Base-by-base conservation (phyloP, 1,284 basidiomycete species). In the Leccinum glutinopallens region DNA sequence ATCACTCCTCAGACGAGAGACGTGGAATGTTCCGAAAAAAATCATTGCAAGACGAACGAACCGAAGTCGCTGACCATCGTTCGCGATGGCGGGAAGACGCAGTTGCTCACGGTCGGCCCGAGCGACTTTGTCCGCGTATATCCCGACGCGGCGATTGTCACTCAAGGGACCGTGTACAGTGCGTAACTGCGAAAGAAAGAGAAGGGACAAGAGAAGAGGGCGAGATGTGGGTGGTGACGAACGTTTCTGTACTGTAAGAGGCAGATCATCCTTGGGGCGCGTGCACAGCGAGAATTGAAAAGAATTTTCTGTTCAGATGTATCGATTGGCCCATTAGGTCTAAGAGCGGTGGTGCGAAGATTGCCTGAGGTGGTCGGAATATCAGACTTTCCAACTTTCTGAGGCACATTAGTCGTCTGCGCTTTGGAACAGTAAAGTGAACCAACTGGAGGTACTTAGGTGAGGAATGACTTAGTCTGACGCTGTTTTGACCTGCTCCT, bases 111-210 rank as follows among this genome's bases (percentile, higher is more conserved):
- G 17, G 58, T 59, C n/a, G 58, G 58, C 32, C 58, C 58, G 32
- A 59, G 58, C 43, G 58, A 46, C 19, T 49, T 59, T 15, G 32
- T 59, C 13, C 58, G 43, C 12, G 37, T 59, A 15, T 59, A 19
- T 33, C 32, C 58, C n/a, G 58, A 59, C 25, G 58, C 58, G 10
- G 58, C 37, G 41, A 33, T 59, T 6, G 58, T 59, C n/a, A 59
- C 58, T 22, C 41, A 59, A 33, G 58, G 29, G 32, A 49, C 41
- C 17, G 58, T 59, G 43, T 59, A 29, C 32, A n/a, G 8, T 33
- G 32, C 19, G 6, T 43, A 59, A 49, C 46, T 49, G 46, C 6
- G 19, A 49, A 49, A 49, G 19, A 22, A 22, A 22, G 19, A 22
- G 46, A 49, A 49, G 46, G 46, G 19, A 6, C 1, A 19, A 22